phyloP scores from a whole-genome alignment of 2,329 filamentous ascomycete genomes.

The Lasiodiplodia sp. region DNA sequence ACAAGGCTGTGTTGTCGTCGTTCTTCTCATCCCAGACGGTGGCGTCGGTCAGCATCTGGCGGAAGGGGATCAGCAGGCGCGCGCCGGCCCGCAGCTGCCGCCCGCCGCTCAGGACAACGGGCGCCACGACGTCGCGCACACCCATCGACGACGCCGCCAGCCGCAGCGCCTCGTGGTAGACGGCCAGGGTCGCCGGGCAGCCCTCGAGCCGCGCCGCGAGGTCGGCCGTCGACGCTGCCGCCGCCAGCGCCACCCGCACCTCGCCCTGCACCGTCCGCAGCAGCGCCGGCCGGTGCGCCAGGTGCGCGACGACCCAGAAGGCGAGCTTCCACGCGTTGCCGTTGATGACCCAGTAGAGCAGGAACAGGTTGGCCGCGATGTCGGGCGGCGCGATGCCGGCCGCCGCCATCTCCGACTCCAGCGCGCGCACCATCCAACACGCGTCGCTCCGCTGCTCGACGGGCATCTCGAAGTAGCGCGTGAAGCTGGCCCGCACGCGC shows the following conservation, averaged over 20 bases:
- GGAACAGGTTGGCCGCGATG: background rate
- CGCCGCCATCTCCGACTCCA: conserved; percentile 22
- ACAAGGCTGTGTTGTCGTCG: conserved; percentile 29
- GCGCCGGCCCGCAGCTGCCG: conserved; percentile 31
- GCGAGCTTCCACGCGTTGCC: conserved; percentile 34
- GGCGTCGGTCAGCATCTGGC: conserved; percentile 33
- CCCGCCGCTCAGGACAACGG: conserved; percentile 30
- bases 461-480: conserved; percentile 21
- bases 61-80: conserved; percentile 33
- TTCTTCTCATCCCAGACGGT: conserved; percentile 23
- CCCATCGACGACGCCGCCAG: conserved; percentile 22
- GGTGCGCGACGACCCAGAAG: conserved; percentile 36
- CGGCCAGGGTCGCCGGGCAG: conserved; percentile 30
- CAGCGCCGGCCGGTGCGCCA: conserved; percentile 31
- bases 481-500: conserved; percentile 2
- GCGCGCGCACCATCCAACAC: conserved; percentile 13
- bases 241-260: background rate
- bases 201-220: conserved; percentile 16
- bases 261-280: background rate
- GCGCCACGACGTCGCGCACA: conserved; percentile 28
- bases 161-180: conserved; percentile 33
- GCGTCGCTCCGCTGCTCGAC: conserved; percentile 9
- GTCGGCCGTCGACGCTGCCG: conserved; percentile 2
- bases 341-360: conserved; percentile 32
- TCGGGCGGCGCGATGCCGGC: conserved; percentile 1